Evolutionary conservation across 495 filamentous ascomycete species (phyloP).

Genomic region (Paragyromitra xinjiangensis): DNA sequence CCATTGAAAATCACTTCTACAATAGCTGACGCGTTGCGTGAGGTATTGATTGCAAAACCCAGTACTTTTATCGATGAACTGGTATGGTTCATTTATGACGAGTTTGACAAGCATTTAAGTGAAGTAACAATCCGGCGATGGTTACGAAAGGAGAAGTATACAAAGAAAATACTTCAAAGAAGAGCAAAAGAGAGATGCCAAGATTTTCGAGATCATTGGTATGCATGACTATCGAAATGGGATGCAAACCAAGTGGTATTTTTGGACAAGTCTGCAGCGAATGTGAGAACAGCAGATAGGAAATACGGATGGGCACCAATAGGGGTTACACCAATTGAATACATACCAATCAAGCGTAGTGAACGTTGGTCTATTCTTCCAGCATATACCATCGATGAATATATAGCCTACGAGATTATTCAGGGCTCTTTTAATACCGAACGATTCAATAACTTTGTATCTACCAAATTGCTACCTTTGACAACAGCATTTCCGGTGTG

Average conservation of each 20-base stretch:
- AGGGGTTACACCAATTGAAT: not conserved
- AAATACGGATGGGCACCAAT: slow-evolving; percentile 17
- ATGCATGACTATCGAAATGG: not conserved
- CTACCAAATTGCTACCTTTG: not conserved
- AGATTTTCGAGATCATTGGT: slow-evolving; percentile 1
- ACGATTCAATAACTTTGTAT: not conserved
- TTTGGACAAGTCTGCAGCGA: not conserved
- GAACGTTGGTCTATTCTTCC: slow-evolving; percentile 11
- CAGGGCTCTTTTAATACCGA: not conserved
- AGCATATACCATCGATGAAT: not conserved
- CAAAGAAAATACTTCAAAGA: not conserved
- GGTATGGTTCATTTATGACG: slow-evolving; percentile 1
- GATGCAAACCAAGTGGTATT: not conserved
- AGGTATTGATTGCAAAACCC: not conserved
- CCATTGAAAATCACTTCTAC: slow-evolving; percentile 3
- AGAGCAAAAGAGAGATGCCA: not conserved
- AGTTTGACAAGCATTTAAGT: not conserved
- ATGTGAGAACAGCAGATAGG: not conserved
- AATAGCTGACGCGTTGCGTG: not conserved
- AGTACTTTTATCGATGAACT: slow-evolving; percentile 7
- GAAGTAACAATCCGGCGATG: not conserved
- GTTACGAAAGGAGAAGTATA: not conserved
- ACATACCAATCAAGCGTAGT: not conserved
- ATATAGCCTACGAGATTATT: slow-evolving; percentile 3
- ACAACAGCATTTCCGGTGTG: not conserved